Percentiles rank a stretch among this genome's conserved stretches.
These are phyloP conservation scores for Magnolia officinalis DNA, from an alignment of 164 flowering plant genomes.

Conservation along the genomic window DNA sequence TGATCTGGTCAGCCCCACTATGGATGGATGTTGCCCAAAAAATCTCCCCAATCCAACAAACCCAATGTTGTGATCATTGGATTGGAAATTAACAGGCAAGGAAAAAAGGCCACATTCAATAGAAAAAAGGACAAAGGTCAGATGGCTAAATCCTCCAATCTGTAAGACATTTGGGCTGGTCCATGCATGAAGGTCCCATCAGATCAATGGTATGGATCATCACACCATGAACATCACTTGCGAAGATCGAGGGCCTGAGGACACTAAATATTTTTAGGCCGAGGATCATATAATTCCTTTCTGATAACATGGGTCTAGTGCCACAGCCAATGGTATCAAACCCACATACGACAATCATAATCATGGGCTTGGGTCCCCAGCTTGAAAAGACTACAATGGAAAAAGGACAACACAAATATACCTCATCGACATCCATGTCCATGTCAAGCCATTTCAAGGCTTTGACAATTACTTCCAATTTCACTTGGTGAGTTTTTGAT, in stretches of 20 bases:
- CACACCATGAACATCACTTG: background rate
- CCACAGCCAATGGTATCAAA: background rate
- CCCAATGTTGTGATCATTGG: too few species aligned
- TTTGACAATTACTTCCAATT: conserved; percentile 83
- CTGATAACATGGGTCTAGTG: background rate
- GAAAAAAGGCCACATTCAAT: background rate
- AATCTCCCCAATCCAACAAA: too few species aligned
- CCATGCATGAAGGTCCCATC: background rate
- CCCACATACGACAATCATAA: background rate
- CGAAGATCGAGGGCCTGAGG: background rate
- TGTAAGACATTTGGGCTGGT: background rate
- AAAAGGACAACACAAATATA: conserved; percentile 13
- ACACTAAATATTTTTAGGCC: background rate
- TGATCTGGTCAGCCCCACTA: too few species aligned
- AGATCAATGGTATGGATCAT: background rate
- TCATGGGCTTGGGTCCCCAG: background rate
- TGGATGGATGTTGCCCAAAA: too few species aligned
- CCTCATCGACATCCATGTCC: conserved; percentile 96
- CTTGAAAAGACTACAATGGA: background rate
- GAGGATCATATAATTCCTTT: background rate
- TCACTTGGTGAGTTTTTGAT: conserved; percentile 49
- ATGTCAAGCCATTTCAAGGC: conserved; percentile 92
- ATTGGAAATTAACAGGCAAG: too few species aligned
- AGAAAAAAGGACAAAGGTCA: background rate
- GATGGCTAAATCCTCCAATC: background rate